phyloP scores from a whole-genome alignment of 768 basidiomycete genomes.

The Suillus americanus region DNA sequence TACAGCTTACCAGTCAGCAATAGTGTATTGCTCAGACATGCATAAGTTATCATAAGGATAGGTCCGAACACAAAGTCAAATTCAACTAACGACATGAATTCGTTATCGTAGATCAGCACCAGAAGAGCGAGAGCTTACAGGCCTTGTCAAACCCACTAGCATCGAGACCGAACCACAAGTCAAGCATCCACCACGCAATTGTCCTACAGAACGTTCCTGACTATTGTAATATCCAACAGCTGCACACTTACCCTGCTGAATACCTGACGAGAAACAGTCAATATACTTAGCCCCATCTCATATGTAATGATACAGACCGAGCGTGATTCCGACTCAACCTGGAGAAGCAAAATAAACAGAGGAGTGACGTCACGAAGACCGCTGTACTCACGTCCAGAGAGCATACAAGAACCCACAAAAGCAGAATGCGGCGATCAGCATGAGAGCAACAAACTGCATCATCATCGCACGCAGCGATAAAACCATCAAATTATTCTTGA shows the following conservation, averaged over 20 bases:
- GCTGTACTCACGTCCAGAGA: conserved; percentile 77
- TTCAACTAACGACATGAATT: conserved; percentile 39
- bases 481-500: conserved; percentile 80
- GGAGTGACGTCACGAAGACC: neutral
- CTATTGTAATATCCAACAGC: neutral
- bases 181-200: conserved; percentile 95
- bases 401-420: conserved; percentile 94
- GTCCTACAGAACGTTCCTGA: conserved; percentile 35
- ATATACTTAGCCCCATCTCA: neutral
- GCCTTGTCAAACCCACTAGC: conserved; percentile 84
- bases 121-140: conserved; percentile 45
- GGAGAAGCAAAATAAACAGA: conserved; percentile 1
- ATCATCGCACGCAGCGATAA: conserved; percentile 90
- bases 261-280: conserved; percentile 20
- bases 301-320: conserved; percentile 38
- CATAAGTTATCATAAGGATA: conserved; percentile 86
- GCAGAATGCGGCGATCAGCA: conserved; percentile 86
- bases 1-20: conserved; percentile 75
- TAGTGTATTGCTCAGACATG: conserved; percentile 89
- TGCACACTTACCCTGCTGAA: conserved; percentile 35
- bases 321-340: conserved; percentile 66
- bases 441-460: conserved; percentile 79
- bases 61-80: conserved; percentile 93
- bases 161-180: conserved; percentile 94
- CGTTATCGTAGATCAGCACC: conserved; percentile 5